These are phyloP conservation scores for Pyricularia grisea DNA, from an alignment of 2,329 filamentous ascomycete species.

Conservation along the genomic window DNA sequence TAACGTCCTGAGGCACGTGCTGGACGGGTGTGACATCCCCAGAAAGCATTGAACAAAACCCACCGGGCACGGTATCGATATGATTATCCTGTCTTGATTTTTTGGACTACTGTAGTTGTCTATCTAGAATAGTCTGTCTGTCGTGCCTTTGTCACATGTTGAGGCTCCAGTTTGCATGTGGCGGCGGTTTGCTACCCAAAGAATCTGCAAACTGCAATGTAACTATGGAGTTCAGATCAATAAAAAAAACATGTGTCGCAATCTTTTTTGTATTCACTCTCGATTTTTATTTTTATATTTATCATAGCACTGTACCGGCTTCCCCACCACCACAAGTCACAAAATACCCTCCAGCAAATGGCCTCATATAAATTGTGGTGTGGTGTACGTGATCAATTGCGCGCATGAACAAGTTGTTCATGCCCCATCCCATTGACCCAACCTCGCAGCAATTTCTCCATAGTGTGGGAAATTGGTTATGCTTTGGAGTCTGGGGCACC, in stretches of 20 bases:
- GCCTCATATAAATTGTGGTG: not conserved
- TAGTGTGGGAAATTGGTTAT: not conserved
- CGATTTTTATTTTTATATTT: too few relatives aligned
- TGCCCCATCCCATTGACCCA: not conserved
- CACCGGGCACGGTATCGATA: not conserved
- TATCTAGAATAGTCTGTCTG: too few relatives aligned
- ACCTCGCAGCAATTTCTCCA: not conserved
- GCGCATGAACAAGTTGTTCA: not conserved
- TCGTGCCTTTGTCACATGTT: too few relatives aligned
- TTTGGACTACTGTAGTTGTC: not conserved
- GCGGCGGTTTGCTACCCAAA: too few relatives aligned
- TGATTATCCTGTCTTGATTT: not conserved
- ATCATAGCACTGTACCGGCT: too few relatives aligned
- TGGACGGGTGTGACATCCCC: not conserved
- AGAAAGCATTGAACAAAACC: not conserved
- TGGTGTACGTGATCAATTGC: not conserved
- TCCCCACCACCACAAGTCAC: too few relatives aligned
- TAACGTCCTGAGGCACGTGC: not conserved
- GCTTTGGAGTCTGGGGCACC: not conserved
- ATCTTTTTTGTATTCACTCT: not conserved
- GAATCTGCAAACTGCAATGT: not conserved
- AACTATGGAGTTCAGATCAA: not conserved
- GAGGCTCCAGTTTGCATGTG: not conserved
- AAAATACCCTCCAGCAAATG: not conserved
- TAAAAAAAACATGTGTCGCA: not conserved